These are phyloP conservation scores for Fusarium nisikadoi DNA, from an alignment of 2,329 filamentous ascomycete genomes.

Conservation along the genomic window DNA sequence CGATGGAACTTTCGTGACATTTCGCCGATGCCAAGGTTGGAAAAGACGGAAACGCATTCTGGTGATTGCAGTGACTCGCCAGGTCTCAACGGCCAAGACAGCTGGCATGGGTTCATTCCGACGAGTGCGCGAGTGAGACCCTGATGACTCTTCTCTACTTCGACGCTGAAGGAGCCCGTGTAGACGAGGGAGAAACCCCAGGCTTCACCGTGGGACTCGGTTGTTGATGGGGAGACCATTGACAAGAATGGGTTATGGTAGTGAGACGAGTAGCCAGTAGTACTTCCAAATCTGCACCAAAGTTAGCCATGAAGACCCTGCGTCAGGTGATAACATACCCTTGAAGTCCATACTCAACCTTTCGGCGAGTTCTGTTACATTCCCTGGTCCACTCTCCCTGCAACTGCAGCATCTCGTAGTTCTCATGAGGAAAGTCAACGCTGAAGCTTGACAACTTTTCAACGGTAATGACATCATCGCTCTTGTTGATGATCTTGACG, in stretches of 20 bases:
- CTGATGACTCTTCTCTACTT: conserved; percentile 71
- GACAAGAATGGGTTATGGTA: conserved; percentile 73
- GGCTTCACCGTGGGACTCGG: conserved; percentile 68
- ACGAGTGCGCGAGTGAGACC: conserved; percentile 69
- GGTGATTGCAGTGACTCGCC: conserved; percentile 69
- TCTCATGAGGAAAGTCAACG: conserved; percentile 68
- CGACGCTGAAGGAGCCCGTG: conserved; percentile 69
- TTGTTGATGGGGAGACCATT: conserved; percentile 65
- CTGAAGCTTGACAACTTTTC: conserved; percentile 70
- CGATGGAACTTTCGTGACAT: conserved; percentile 72
- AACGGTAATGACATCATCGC: conserved; percentile 61
- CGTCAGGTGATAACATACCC: conserved; percentile 51
- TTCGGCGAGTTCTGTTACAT: conserved; percentile 63
- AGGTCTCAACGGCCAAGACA: conserved; percentile 66
- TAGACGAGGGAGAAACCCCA: conserved; percentile 75
- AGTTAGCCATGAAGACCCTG: background rate
- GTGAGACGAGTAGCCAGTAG: conserved; percentile 70
- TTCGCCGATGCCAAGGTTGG: conserved; percentile 65
- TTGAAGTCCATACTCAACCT: conserved; percentile 66
- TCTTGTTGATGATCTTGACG: conserved; percentile 69
- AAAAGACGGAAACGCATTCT: conserved; percentile 72
- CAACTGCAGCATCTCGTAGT: conserved; percentile 71
- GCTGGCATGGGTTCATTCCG: conserved; percentile 69
- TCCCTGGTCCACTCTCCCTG: conserved; percentile 73
- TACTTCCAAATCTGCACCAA: conserved; percentile 65